Conservation (phyloP, 257 asterid genomes). For the Paraleonurus japonicus region DNA sequence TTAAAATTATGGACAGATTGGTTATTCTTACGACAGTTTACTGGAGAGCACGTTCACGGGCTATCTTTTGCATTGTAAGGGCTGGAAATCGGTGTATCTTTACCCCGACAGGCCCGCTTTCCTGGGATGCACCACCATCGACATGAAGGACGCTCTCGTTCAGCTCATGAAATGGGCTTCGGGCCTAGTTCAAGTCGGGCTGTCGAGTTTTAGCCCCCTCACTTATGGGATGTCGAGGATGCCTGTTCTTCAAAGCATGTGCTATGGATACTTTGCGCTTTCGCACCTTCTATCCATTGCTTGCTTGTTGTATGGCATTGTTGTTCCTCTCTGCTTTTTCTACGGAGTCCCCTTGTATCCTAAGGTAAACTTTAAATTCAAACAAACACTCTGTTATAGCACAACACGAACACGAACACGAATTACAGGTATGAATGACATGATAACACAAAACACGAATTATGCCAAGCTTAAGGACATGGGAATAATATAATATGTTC, state of each 20-base stretch:
- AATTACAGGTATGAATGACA: too few relatives aligned
- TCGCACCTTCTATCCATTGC: constrained; percentile 46
- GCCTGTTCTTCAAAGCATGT: constrained; percentile 50
- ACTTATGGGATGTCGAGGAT: constrained; percentile 51
- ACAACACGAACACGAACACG: too few relatives aligned
- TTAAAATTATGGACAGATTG: constrained; percentile 45
- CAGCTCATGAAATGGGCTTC: constrained; percentile 77
- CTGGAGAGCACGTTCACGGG: constrained; percentile 72
- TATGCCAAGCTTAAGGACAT: too few relatives aligned
- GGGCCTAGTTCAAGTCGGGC: constrained; percentile 58
- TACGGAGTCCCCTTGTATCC: constrained; percentile 56
- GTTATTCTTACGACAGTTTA: constrained; percentile 65
- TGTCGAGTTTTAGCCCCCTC: constrained; percentile 52
- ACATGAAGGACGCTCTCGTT: constrained; percentile 59
- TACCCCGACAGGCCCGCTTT: constrained; percentile 61
- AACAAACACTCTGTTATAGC: too few relatives aligned
- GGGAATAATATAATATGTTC: too few relatives aligned
- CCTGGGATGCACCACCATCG: constrained; percentile 58
- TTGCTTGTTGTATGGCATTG: constrained; percentile 44
- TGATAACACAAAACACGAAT: too few relatives aligned
- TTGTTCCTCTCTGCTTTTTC: constrained; percentile 53
- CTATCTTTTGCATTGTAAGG: constrained; percentile 51
- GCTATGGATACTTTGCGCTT: constrained; percentile 50
- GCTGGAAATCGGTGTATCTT: constrained; percentile 58
- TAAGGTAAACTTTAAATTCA: constrained; percentile 33